A percentile compares a stretch with the other conserved stretches of the same genome.
Conservation (phyloP, 2,329 filamentous ascomycete genomes). For the Aureobasidium namibiae region DNA sequence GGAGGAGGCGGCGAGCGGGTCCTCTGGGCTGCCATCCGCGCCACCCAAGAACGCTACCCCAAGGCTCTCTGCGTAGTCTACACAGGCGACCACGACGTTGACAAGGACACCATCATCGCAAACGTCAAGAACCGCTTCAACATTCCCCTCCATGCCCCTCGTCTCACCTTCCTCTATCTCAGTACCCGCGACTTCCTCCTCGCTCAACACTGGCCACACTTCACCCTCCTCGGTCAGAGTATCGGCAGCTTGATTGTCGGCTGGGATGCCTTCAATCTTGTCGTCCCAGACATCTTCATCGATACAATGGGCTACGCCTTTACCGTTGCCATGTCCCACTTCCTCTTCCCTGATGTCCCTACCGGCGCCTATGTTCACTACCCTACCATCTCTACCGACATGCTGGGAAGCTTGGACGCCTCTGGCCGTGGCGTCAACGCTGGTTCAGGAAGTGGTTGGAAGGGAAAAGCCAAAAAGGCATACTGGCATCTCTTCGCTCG, state of each 20-base stretch:
- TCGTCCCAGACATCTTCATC: conserved; percentile 88
- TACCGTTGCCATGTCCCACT: conserved; percentile 70
- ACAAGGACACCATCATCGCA: conserved; percentile 67
- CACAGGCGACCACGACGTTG: conserved; percentile 85
- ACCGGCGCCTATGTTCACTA: conserved; percentile 96
- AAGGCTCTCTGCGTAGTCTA: conserved; percentile 86
- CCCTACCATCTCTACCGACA: conserved; percentile 95
- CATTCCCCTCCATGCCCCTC: conserved; percentile 76
- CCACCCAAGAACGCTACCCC: conserved; percentile 83
- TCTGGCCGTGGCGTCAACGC: conserved; percentile 65
- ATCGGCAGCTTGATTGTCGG: conserved; percentile 79
- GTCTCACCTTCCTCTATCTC: conserved; percentile 82
- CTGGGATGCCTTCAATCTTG: conserved; percentile 84
- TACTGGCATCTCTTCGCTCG: conserved; percentile 86
- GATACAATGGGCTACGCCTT: conserved; percentile 99
- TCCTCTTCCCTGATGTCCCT: conserved; percentile 70
- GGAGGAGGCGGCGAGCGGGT: conserved; percentile 93
- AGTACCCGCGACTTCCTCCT: conserved; percentile 81
- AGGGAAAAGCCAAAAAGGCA: conserved; percentile 61
- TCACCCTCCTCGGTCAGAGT: conserved; percentile 91
- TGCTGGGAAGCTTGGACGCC: conserved; percentile 76
- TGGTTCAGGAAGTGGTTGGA: conserved; percentile 65
- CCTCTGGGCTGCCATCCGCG: conserved; percentile 88
- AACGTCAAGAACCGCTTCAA: conserved; percentile 70
- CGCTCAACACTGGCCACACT: conserved; percentile 77